A percentile compares a stretch with the other conserved stretches of the same genome.
Conservation (phyloP, 1,284 basidiomycete species). For the Xanthoconium separans region DNA sequence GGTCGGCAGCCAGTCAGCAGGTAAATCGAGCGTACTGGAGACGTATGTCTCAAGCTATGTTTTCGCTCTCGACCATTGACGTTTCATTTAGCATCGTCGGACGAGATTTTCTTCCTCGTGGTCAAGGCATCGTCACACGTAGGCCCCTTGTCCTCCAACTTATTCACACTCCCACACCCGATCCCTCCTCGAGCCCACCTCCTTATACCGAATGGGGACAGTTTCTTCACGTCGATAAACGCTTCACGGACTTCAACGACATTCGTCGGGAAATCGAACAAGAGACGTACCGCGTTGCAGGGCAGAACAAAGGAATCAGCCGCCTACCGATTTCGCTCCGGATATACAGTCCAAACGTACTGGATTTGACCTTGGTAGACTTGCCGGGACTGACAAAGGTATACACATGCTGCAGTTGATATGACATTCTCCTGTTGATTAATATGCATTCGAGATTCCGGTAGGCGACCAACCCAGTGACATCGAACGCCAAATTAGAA, state of each 20-base stretch:
- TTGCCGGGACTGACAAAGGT: conserved; percentile 95
- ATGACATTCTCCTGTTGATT: not conserved
- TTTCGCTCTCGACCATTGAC: conserved; percentile 6
- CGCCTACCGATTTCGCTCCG: conserved; percentile 93
- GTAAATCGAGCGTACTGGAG: conserved; percentile 85
- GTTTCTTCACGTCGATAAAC: conserved; percentile 94
- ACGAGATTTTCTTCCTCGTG: conserved; percentile 92
- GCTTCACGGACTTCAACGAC: conserved; percentile 94
- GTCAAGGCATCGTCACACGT: conserved; percentile 93
- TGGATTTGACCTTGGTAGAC: conserved; percentile 96
- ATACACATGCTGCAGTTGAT: conserved; percentile 21
- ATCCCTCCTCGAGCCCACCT: conserved; percentile 42
- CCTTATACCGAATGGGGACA: conserved; percentile 88
- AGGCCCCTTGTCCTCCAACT: conserved; percentile 94
- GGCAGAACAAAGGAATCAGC: conserved; percentile 98
- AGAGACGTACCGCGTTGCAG: conserved; percentile 96
- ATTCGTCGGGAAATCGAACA: conserved; percentile 97
- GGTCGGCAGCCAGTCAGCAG: conserved; percentile 86
- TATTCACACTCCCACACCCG: conserved; percentile 77
- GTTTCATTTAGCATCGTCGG: conserved; percentile 80
- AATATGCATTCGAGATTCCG: conserved; percentile 61
- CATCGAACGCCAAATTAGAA: conserved; percentile 96
- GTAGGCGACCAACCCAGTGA: conserved; percentile 91
- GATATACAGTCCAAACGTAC: conserved; percentile 93
- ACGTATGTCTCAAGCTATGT: conserved; percentile 51